These are phyloP conservation scores for Puccinia coronata DNA, from an alignment of 1,284 basidiomycete species.

Conservation along the genomic window DNA sequence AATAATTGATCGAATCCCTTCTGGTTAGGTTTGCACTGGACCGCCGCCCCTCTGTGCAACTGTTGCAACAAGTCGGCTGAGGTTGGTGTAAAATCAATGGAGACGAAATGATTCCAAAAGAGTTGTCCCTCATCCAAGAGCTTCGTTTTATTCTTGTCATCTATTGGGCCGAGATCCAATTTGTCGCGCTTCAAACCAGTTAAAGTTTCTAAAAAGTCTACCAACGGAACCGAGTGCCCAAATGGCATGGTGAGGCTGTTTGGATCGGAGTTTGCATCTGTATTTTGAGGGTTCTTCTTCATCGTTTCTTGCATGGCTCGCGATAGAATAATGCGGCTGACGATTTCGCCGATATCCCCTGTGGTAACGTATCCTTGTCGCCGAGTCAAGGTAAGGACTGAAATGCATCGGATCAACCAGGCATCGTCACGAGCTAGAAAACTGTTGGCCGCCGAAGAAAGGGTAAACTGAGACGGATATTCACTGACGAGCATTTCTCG, in stretches of 20 bases:
- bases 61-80: no score
- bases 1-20: no score
- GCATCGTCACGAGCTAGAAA: background rate
- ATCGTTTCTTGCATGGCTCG: background rate
- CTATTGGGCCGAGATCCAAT: no score
- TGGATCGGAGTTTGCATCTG: background rate
- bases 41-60: no score
- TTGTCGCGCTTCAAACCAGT: no score
- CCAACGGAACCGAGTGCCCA: background rate
- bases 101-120: no score
- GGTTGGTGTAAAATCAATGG: no score
- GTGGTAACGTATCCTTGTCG: background rate
- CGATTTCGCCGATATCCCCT: background rate
- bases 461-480: background rate
- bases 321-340: background rate
- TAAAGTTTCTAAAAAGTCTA: background rate
- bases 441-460: constrained; percentile 2
- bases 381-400: background rate
- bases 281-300: background rate
- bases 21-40: no score
- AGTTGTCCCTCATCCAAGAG: no score
- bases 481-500: background rate
- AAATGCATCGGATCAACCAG: background rate
- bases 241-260: background rate
- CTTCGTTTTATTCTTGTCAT: no score